Evolutionary conservation across 2,329 filamentous ascomycete genomes (phyloP), one percentile per base, ranked within the genome.

Genomic region (Calonectria honghensis): DNA sequence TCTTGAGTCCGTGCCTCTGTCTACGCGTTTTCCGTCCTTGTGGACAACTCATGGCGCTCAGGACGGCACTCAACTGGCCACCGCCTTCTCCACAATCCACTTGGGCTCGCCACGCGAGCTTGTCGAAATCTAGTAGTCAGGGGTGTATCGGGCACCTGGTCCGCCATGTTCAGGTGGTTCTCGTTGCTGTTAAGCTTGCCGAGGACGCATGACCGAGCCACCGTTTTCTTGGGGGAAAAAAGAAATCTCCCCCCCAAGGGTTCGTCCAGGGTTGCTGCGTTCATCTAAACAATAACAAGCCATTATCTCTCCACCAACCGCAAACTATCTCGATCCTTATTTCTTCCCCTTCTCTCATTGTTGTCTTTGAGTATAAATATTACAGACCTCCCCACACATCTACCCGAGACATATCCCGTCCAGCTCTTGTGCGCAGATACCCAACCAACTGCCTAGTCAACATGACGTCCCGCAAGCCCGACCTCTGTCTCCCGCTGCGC

Each of bases 401-500:
- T 67, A 24, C 48, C 64, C 45, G 64, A 52, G 20, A 67, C 45
- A 67, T 39, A 32, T 63, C 31, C 37, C 32, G 52, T 41, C 39
- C 16, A 45, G 48, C 51, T 63, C 29, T 52, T 59, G 72, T 52
- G 31, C 54, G 16, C 72, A 69, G 70, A 69, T 72, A 77, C 37
- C 61, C 59, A 73, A 50, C 52, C 59, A 73, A 37, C 68, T 76
- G 67, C 72, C 74, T 76, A 65, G 63, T 67, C 67, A 29, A 54
- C 67, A 83, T 83, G 82, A 75, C 81, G 37, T 75, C 83, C 39
- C 77, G 78, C 76, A 80, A 79, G 54, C 79, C 82, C 72, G 74
- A 76, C 61, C 78, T 83, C 68, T 78, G 73, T 41, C 74, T 83
- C 27, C 80, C 81, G n/a, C 79, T 83, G 61, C 81, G 77, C 31